Percentiles rank a stretch among this genome's conserved stretches.
Conservation (phyloP, 306 rosid species). For the Vigna radiata region DNA sequence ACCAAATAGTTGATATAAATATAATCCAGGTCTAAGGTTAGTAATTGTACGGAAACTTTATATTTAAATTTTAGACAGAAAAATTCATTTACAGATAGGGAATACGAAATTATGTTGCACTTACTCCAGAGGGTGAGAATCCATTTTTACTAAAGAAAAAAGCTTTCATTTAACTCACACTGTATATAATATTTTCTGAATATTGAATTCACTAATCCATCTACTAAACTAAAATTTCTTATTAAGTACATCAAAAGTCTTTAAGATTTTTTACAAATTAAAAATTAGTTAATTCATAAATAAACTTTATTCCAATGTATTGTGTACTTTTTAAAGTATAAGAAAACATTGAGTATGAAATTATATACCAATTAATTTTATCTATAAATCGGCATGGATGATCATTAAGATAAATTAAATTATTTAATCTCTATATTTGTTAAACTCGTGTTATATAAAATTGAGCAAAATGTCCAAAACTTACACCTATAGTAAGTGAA, state of each 20-base stretch:
- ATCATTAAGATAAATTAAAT: background rate
- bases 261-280: background rate
- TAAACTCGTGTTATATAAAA: background rate
- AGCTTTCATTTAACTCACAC: background rate
- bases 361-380: background rate
- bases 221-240: background rate
- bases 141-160: background rate
- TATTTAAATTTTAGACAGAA: background rate
- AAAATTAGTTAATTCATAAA: background rate
- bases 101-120: constrained; percentile 23
- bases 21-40: constrained; percentile 20
- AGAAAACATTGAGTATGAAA: background rate
- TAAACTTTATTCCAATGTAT: background rate
- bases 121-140: background rate
- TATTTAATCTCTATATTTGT: background rate
- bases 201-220: background rate
- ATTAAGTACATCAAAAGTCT: background rate
- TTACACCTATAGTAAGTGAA: background rate
- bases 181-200: background rate
- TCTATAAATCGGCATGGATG: background rate
- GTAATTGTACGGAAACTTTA: background rate
- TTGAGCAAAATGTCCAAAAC: background rate
- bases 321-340: background rate
- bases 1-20: background rate
- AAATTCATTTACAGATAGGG: constrained; percentile 4